phyloP scores from a whole-genome alignment of 495 filamentous ascomycete species.

The Cudoniella acicularis region DNA sequence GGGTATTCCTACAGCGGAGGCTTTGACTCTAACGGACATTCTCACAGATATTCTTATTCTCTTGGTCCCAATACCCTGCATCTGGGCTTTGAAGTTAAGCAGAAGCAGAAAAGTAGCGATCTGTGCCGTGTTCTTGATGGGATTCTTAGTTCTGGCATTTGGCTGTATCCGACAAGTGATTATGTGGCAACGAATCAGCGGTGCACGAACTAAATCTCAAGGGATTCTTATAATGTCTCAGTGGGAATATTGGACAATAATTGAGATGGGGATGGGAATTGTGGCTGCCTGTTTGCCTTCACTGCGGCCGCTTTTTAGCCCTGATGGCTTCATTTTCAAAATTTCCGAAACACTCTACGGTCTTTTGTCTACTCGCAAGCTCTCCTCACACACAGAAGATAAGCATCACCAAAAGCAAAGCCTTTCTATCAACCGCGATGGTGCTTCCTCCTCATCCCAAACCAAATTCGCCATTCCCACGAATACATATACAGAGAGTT shows the following conservation, averaged over 20 bases:
- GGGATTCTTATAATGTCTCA: not conserved
- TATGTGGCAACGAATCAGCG: not conserved
- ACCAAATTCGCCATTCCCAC: not conserved
- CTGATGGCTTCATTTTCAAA: not conserved
- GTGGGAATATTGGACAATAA: not conserved
- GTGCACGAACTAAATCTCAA: not conserved
- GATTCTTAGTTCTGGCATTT: conserved; percentile 7
- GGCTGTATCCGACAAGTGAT: not conserved
- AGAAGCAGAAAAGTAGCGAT: conserved; percentile 13
- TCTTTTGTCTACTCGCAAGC: not conserved
- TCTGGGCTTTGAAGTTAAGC: conserved; percentile 7
- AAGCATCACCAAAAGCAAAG: not conserved
- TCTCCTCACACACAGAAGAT: not conserved
- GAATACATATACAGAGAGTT: not conserved
- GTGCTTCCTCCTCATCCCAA: not conserved
- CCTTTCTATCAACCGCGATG: not conserved
- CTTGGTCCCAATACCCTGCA: conserved; percentile 12
- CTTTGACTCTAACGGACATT: conserved; percentile 13
- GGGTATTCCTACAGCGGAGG: not conserved
- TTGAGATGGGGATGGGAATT: not conserved
- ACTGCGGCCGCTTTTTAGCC: not conserved
- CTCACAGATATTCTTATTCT: conserved; percentile 16
- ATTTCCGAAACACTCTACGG: not conserved
- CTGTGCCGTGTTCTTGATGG: conserved; percentile 14
- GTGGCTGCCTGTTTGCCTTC: not conserved